Evolutionary conservation across 2,329 filamentous ascomycete species (phyloP).

Genomic region (Pseudogymnoascus sp.): DNA sequence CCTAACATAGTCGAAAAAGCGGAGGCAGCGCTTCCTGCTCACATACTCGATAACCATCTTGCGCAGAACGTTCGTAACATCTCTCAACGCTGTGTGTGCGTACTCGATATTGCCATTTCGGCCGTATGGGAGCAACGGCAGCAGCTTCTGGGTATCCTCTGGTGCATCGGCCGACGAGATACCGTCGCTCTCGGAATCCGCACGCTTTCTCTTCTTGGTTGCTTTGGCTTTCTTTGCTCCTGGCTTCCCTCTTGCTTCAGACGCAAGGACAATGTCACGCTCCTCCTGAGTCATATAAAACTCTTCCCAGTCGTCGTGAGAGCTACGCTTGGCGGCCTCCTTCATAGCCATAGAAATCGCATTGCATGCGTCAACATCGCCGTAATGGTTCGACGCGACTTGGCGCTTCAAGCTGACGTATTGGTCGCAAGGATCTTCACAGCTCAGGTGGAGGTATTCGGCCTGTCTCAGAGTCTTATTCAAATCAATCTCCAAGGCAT

Average conservation of each 20-base stretch:
- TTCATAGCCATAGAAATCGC: background rate
- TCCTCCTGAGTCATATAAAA: slow-evolving; percentile 20
- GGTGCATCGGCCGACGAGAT: background rate
- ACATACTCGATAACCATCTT: slow-evolving; percentile 26
- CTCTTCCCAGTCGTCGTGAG: slow-evolving; percentile 24
- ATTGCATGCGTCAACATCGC: slow-evolving; percentile 9
- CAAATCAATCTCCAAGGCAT: slow-evolving; percentile 21
- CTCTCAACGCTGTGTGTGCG: slow-evolving; percentile 16
- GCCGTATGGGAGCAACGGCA: slow-evolving; percentile 12
- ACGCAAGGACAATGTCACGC: background rate
- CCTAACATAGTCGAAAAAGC: slow-evolving; percentile 27
- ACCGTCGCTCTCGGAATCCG: slow-evolving; percentile 11
- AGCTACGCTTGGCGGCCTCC: slow-evolving; percentile 15
- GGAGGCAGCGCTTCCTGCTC: slow-evolving; percentile 26
- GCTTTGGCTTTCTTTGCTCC: slow-evolving; percentile 3
- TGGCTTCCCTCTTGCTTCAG: background rate
- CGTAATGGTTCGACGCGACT: slow-evolving; percentile 1
- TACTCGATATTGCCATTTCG: slow-evolving; percentile 14
- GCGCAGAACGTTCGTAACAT: slow-evolving; percentile 20
- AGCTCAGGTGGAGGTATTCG: slow-evolving; percentile 25
- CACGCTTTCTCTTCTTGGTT: slow-evolving; percentile 8
- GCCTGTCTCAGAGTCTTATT: slow-evolving; percentile 21
- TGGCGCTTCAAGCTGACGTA: slow-evolving; percentile 23
- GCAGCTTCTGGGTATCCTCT: slow-evolving; percentile 11
- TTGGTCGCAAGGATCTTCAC: slow-evolving; percentile 19